phyloP scores from a whole-genome alignment of 1,139 yeast genomes.

The Suhomyces wounanorum region DNA sequence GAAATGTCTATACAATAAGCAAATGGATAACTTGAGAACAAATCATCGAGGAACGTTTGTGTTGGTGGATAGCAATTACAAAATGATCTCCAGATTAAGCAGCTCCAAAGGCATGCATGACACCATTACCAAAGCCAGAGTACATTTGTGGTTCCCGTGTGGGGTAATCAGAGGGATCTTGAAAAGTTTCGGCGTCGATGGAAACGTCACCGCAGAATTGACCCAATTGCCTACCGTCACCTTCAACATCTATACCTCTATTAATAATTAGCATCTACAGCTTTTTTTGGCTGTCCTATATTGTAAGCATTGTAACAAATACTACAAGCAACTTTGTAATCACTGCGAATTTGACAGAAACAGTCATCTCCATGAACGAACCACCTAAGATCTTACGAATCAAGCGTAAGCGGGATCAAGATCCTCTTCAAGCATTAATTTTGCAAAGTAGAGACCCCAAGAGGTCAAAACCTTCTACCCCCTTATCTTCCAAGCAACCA shows the following conservation, averaged over 20 bases:
- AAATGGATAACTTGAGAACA: conserved; percentile 87
- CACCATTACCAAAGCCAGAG: conserved; percentile 48
- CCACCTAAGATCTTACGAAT: conserved; percentile 70
- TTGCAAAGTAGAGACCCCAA: conserved; percentile 43
- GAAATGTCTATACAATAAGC: conserved; percentile 77
- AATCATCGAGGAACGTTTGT: conserved; percentile 89
- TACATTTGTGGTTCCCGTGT: conserved; percentile 76
- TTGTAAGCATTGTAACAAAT: background rate
- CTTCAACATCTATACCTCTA: conserved; percentile 67
- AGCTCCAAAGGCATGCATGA: conserved; percentile 51
- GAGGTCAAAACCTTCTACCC: conserved; percentile 46
- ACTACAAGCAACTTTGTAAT: background rate
- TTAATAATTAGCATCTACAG: conserved; percentile 27
- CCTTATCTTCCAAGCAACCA: conserved; percentile 25
- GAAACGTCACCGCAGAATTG: conserved; percentile 69
- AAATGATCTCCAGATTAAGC: conserved; percentile 56
- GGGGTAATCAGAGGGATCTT: conserved; percentile 84
- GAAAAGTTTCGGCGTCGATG: conserved; percentile 67
- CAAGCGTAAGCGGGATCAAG: conserved; percentile 83
- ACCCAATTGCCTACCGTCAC: conserved; percentile 64
- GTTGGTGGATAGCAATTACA: conserved; percentile 66
- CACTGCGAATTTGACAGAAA: background rate
- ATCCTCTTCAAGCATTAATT: conserved; percentile 78
- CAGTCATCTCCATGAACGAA: background rate
- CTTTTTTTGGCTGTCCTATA: background rate